Conservation (phyloP, 2,329 filamentous ascomycete genomes). For the Proliferodiscus dingleyae region DNA sequence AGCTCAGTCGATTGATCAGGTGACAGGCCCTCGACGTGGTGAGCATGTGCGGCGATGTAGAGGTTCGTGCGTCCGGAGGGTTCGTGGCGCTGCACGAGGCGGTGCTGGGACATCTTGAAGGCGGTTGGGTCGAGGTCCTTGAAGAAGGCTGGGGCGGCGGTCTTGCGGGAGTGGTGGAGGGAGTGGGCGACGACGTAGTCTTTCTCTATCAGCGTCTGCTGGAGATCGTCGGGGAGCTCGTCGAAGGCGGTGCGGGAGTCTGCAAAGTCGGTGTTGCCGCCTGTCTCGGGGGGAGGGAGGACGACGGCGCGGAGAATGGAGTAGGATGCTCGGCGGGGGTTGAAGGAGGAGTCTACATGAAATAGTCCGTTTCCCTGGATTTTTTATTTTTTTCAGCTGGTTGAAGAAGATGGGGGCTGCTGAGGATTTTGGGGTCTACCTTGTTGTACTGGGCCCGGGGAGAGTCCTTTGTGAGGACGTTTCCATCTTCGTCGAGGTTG, state of each 20-base stretch:
- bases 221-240: conserved; percentile 35
- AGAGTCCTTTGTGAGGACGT: conserved; percentile 16
- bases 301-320: conserved; percentile 46
- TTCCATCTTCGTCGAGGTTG: conserved; percentile 47
- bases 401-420: no score
- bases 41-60: conserved; percentile 48
- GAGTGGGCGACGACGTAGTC: conserved; percentile 46
- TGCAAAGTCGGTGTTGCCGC: conserved; percentile 49
- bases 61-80: conserved; percentile 46
- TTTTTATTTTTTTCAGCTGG: background rate
- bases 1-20: conserved; percentile 31
- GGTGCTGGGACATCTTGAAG: conserved; percentile 36
- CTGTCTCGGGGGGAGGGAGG: conserved; percentile 41
- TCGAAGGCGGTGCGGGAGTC: conserved; percentile 48
- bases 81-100: conserved; percentile 47
- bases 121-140: conserved; percentile 35
- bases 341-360: conserved; percentile 52
- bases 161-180: conserved; percentile 48
- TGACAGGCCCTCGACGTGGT: conserved; percentile 45
- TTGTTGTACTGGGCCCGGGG: conserved; percentile 20
- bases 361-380: conserved; percentile 41
- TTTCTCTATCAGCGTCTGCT: conserved; percentile 30
- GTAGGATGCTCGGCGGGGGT: conserved; percentile 47
- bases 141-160: conserved; percentile 45
- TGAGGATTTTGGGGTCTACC: conserved; percentile 34